phyloP scores from a whole-genome alignment of 129 eudicot genomes.

The Centaurea solstitialis region DNA sequence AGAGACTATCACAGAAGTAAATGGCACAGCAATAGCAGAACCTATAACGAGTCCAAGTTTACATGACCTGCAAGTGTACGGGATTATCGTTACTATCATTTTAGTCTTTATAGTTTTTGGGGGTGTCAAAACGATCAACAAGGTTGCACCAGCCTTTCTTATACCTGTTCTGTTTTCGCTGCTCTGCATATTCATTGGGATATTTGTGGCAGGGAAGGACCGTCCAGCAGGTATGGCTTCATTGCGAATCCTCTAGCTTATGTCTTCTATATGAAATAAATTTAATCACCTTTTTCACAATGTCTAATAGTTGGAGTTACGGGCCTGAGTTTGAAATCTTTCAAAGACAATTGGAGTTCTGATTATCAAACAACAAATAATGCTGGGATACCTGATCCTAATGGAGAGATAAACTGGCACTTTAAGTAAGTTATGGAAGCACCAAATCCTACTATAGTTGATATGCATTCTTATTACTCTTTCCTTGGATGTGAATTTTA shows the following conservation, averaged over 20 bases:
- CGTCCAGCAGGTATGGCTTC: conserved; percentile 58
- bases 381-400: conserved; percentile 97
- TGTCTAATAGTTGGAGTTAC: conserved; percentile 72
- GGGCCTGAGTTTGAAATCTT: conserved; percentile 81
- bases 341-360: conserved; percentile 80
- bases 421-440: conserved; percentile 63
- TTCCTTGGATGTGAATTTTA: background rate
- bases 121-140: conserved; percentile 94
- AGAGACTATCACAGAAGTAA: conserved; percentile 73
- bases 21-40: conserved; percentile 69
- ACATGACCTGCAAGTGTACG: conserved; percentile 93
- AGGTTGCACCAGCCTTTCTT: conserved; percentile 99
- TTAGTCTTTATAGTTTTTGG: conserved; percentile 94
- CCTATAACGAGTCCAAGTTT: conserved; percentile 85
- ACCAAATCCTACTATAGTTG: background rate
- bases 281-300: conserved; percentile 9
- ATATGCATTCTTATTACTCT: background rate
- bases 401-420: conserved; percentile 81
- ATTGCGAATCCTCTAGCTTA: background rate
- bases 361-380: conserved; percentile 78
- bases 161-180: conserved; percentile 88
- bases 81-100: conserved; percentile 89
- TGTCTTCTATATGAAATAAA: conserved; percentile 1
- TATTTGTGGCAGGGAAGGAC: conserved; percentile 70
- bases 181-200: conserved; percentile 83